Conservation (phyloP, 345 rosid genomes). For the Eucalyptus paniculata region DNA sequence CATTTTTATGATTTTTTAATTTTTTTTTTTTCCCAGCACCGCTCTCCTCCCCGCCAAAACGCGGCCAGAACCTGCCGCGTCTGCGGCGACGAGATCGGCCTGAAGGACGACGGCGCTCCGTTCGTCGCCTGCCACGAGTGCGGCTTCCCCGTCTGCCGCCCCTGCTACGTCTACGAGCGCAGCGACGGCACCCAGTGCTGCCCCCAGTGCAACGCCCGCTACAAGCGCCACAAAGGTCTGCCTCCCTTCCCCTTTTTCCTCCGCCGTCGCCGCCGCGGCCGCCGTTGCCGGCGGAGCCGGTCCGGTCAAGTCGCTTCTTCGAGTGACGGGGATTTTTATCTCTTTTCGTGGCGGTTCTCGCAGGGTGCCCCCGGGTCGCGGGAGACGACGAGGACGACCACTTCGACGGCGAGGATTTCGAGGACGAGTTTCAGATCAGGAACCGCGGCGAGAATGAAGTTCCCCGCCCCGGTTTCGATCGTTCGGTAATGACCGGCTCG, state of each 20-base stretch:
- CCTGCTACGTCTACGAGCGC: slow-evolving; percentile 88
- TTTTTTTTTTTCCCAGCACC: background rate
- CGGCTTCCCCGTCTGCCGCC: slow-evolving; percentile 74
- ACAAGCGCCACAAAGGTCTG: slow-evolving; percentile 71
- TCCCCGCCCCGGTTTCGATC: background rate
- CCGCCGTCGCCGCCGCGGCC: background rate
- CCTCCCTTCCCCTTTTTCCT: too few species aligned
- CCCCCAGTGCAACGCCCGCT: slow-evolving; percentile 89
- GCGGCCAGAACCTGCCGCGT: slow-evolving; percentile 45
- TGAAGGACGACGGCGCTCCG: slow-evolving; percentile 34
- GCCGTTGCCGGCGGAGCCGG: background rate
- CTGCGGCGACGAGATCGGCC: slow-evolving; percentile 72
- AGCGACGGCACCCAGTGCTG: slow-evolving; percentile 83
- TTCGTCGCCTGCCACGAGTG: slow-evolving; percentile 80
- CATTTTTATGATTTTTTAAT: background rate
- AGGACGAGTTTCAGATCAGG: slow-evolving; percentile 46
- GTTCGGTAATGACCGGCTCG: slow-evolving; percentile 14
- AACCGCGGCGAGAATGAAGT: slow-evolving; percentile 19
- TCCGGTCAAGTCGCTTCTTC: background rate
- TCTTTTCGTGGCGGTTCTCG: background rate
- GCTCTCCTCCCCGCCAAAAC: slow-evolving; percentile 20
- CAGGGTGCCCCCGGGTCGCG: slow-evolving; percentile 59
- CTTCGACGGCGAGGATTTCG: slow-evolving; percentile 45
- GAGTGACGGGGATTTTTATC: background rate
- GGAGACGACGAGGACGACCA: slow-evolving; percentile 71